Conservation (phyloP, 805 yeast species). For the Komagataella populi region DNA sequence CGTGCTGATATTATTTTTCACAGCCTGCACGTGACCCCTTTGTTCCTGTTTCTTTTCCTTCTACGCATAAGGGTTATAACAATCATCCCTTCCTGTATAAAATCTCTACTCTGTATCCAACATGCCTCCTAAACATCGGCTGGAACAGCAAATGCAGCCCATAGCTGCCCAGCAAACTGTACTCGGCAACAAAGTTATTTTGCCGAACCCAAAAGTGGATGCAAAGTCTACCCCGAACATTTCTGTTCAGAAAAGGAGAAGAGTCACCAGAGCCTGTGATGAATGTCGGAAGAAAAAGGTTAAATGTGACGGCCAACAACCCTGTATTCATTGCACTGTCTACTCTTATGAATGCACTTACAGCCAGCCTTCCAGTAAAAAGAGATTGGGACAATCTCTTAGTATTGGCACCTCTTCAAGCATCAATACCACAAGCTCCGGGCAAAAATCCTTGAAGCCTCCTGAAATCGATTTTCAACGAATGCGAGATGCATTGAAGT, state of each 20-base stretch:
- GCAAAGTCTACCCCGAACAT: background rate
- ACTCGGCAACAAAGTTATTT: background rate
- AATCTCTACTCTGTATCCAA: background rate
- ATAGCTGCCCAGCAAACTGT: background rate
- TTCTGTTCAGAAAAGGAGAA: conserved; percentile 30
- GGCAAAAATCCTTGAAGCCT: background rate
- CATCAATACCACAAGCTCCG: conserved; percentile 1
- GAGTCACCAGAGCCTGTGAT: conserved; percentile 68
- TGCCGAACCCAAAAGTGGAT: background rate
- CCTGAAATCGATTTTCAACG: background rate
- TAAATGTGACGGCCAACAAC: conserved; percentile 68
- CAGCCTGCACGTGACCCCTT: background rate
- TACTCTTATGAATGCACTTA: conserved; percentile 78
- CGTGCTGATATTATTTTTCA: background rate
- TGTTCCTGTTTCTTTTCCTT: background rate
- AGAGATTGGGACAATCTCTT: conserved; percentile 15
- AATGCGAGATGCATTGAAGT: background rate
- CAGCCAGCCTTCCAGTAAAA: conserved; percentile 58
- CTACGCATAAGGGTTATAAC: background rate
- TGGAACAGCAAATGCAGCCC: background rate
- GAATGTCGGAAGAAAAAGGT: conserved; percentile 65
- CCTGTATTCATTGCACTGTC: conserved; percentile 76
- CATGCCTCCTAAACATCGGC: background rate
- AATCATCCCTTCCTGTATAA: background rate
- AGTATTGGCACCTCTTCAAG: background rate